These are phyloP conservation scores for Alternaria solani DNA, from an alignment of 2,329 filamentous ascomycete genomes.

Conservation along the genomic window DNA sequence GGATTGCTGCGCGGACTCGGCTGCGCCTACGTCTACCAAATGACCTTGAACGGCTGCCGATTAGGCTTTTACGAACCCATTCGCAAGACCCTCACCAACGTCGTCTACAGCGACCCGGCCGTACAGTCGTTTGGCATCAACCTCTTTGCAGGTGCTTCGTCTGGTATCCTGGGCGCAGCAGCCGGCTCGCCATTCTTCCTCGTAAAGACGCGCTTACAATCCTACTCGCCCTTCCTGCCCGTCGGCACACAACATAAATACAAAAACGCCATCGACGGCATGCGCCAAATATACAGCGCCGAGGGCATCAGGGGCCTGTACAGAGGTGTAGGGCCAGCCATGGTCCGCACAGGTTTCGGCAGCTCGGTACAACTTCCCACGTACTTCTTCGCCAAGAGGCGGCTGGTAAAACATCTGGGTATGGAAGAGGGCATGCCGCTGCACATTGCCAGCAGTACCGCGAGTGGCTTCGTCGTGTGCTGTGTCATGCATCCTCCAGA, in stretches of 20 bases:
- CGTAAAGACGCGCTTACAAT: conserved; percentile 95
- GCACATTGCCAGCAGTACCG: conserved; percentile 87
- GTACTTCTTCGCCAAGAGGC: conserved; percentile 96
- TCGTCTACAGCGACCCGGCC: conserved; percentile 75
- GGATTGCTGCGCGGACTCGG: conserved; percentile 90
- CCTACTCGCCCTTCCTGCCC: conserved; percentile 88
- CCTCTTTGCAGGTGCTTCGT: conserved; percentile 88
- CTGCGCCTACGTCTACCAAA: conserved; percentile 95
- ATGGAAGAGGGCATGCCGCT: conserved; percentile 91
- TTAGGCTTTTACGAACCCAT: conserved; percentile 98
- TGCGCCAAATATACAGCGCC: conserved; percentile 76
- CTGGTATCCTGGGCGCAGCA: conserved; percentile 90
- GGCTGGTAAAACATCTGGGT: conserved; percentile 79
- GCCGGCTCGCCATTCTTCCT: conserved; percentile 96
- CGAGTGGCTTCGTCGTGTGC: conserved; percentile 95
- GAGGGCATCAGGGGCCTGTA: conserved; percentile 88
- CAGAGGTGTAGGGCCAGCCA: conserved; percentile 88
- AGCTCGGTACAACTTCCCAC: conserved; percentile 96
- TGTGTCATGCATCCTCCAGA: conserved; percentile 99
- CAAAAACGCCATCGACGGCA: conserved; percentile 82
- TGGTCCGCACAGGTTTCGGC: conserved; percentile 95
- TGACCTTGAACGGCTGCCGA: conserved; percentile 94
- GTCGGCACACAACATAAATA: conserved; percentile 98
- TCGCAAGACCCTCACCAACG: conserved; percentile 72
- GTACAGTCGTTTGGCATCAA: conserved; percentile 89